Evolutionary conservation across 352 stramenopile genomes (phyloP), one percentile per base, ranked within the genome.

Genomic region (Aphanomyces euteiches): DNA sequence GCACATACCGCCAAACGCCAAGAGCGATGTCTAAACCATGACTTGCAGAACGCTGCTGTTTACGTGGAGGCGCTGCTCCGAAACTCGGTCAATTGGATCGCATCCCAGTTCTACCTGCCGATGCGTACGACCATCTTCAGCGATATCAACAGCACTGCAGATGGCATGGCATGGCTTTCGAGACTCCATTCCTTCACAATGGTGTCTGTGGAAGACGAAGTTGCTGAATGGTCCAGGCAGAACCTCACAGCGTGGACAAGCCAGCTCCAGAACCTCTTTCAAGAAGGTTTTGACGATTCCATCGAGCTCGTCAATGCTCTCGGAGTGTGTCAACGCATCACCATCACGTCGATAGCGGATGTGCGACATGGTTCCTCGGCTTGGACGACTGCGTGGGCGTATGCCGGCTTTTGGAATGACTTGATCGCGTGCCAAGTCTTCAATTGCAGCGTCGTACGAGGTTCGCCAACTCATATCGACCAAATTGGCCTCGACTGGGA

Each of bases 51-150:
- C 28, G 60, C 64, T 15, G 64, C 64, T 7, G 45, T 70, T 5
- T 70, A 70, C 54, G 21, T 54, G 64, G 64, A 70, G 15, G 15
- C 64, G 15, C 34, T 70, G 2, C 28, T 70, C 3, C 48, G 64
- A 2, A 70, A 70, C 21, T 10, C 50, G 6, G 15, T n/a, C 7
- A 50, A 64, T 19, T 38, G 59, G 4, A 3, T 58, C 7, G 1
- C 28, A 13, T 34, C 43, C 0, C 7, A 28, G 7, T 63, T 50
- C 40, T 19, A 10, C 34, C 6, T 28, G 8, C 6, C 13, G 0
- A 36, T 69, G 41, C 10, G 36, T 15, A 40, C 3, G 6, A 19
- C 21, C 3, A 43, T 69, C 12, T 69, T 69, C 12, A 21, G 7
- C 28, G 7, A 19, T 15, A 40, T 59, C n/a, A 10, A 21, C 10